Percentiles rank a stretch among this genome's conserved stretches.
Conservation (phyloP, 345 rosid species). For the Salix exigua region DNA sequence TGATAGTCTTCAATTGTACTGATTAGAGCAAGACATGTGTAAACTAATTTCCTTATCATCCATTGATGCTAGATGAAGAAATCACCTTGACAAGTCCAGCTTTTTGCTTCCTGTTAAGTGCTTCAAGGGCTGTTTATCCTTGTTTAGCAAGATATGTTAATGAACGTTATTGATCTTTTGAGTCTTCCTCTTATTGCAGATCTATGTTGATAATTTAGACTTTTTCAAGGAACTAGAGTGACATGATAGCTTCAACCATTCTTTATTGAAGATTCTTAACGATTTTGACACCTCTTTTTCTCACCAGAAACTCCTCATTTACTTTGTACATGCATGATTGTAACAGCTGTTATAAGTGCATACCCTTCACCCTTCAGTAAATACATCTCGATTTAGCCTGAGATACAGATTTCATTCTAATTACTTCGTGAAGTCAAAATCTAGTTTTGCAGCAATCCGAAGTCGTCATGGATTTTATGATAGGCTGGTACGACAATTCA, state of each 20-base stretch:
- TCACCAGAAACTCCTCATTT: conserved; percentile 5
- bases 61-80: neutral
- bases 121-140: neutral
- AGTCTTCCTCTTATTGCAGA: conserved; percentile 18
- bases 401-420: neutral
- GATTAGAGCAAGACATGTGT: neutral
- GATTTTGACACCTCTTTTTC: neutral
- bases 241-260: conserved; percentile 8
- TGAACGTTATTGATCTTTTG: neutral
- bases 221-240: conserved; percentile 35
- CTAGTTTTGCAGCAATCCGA: conserved; percentile 9
- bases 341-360: neutral
- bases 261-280: conserved; percentile 2
- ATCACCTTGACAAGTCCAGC: neutral
- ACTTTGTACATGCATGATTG: neutral
- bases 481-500: conserved; percentile 41
- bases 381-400: too few relatives aligned
- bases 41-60: neutral
- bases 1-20: neutral
- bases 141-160: neutral
- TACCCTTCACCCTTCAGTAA: too few relatives aligned
- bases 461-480: conserved; percentile 16
- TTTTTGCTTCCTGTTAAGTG: neutral
- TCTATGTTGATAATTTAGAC: conserved; percentile 36
- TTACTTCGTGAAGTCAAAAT: conserved; percentile 9